Percentiles rank a stretch among this genome's conserved stretches.
These are phyloP conservation scores for Gremmenia infestans DNA, from an alignment of 2,329 filamentous ascomycete species.

Conservation along the genomic window DNA sequence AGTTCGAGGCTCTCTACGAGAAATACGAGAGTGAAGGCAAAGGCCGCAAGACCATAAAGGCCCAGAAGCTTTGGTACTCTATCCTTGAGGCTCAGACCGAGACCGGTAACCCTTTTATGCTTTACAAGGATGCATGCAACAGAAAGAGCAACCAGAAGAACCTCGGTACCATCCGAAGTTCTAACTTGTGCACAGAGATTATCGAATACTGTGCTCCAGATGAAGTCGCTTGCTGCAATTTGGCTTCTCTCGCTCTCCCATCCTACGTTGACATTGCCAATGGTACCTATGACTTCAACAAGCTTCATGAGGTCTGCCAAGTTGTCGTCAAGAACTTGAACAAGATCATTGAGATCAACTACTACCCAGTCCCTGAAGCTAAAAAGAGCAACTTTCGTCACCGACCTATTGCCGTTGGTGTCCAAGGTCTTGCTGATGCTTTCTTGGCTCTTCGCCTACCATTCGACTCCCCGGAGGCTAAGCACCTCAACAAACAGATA, in stretches of 20 bases:
- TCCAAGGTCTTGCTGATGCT: slow-evolving; percentile 94
- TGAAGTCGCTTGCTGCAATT: slow-evolving; percentile 97
- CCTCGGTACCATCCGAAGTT: slow-evolving; percentile 95
- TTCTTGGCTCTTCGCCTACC: slow-evolving; percentile 96
- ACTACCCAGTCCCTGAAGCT: slow-evolving; percentile 95
- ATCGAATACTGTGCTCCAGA: slow-evolving; percentile 96
- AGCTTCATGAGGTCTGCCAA: slow-evolving; percentile 89
- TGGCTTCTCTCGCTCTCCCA: slow-evolving; percentile 89
- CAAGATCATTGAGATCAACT: slow-evolving; percentile 97
- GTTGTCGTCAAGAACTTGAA: slow-evolving; percentile 94
- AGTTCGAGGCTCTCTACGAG: slow-evolving; percentile 93
- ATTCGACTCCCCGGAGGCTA: slow-evolving; percentile 93
- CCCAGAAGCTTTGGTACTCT: slow-evolving; percentile 99
- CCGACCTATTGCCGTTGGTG: slow-evolving; percentile 91
- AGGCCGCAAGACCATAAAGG: slow-evolving; percentile 87
- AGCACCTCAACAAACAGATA: slow-evolving; percentile 93
- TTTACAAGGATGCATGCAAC: slow-evolving; percentile 99
- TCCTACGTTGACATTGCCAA: slow-evolving; percentile 83
- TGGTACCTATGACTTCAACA: slow-evolving; percentile 89
- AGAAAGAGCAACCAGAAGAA: slow-evolving; percentile 99
- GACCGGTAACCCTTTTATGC: slow-evolving; percentile 98
- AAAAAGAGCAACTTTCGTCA: slow-evolving; percentile 96
- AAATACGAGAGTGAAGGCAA: slow-evolving; percentile 84
- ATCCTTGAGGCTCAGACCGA: slow-evolving; percentile 98
- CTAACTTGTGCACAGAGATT: slow-evolving; percentile 98